Evolutionary conservation across 202 grass and related monocot species (phyloP).

Genomic region (Carex sylvatica): DNA sequence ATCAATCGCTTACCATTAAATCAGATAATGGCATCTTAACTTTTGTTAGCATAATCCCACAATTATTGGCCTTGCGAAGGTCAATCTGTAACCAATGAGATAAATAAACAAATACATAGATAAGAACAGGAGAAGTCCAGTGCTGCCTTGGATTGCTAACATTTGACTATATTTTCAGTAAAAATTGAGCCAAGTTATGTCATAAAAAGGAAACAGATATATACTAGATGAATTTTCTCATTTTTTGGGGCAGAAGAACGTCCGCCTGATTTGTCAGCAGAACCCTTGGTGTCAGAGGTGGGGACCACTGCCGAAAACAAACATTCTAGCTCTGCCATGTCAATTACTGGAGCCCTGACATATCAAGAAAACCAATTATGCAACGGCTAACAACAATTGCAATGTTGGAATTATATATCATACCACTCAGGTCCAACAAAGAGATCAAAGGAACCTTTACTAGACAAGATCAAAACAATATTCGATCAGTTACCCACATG

Average conservation of each 20-base stretch:
- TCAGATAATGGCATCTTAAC: conserved; percentile 97
- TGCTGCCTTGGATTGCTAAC: conserved; percentile 3
- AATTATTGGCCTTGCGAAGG: conserved; percentile 94
- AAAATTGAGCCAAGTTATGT: background rate
- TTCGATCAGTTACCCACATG: background rate
- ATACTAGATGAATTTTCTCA: conserved; percentile 97
- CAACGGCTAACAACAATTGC: background rate
- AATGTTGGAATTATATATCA: background rate
- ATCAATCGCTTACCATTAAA: conserved; percentile 58
- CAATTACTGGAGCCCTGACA: conserved; percentile 74
- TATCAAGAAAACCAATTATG: conserved; percentile 17
- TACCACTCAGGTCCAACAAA: conserved; percentile 4
- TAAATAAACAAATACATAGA: conserved; percentile 21
- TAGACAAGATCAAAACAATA: background rate
- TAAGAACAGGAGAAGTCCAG: background rate
- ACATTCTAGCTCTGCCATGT: conserved; percentile 94
- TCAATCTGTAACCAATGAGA: conserved; percentile 68
- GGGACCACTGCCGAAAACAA: conserved; percentile 83
- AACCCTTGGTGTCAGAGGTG: conserved; percentile 50
- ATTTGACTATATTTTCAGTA: background rate
- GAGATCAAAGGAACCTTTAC: background rate
- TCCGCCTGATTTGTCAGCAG: conserved; percentile 56
- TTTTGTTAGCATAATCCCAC: conserved; percentile 99
- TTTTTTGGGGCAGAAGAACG: conserved; percentile 60
- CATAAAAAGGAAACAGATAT: conserved; percentile 15